A percentile compares a stretch with the other conserved stretches of the same genome.
phyloP scores from a whole-genome alignment of 768 basidiomycete species.

The Ramaria rubella region DNA sequence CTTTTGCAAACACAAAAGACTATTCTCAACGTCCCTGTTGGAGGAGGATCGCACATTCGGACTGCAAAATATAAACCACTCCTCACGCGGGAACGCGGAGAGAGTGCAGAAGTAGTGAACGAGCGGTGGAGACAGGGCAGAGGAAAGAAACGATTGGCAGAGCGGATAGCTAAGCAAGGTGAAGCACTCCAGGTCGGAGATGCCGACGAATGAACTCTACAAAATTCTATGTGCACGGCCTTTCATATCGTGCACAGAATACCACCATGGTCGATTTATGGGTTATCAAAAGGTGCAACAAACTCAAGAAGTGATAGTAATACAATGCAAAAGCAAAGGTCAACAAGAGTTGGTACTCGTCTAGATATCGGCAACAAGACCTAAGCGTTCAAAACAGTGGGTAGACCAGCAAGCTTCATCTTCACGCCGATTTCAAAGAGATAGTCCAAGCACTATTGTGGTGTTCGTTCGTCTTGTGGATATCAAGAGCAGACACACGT shows the following conservation, averaged over 20 bases:
- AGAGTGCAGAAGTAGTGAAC: conserved; percentile 67
- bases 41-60: conserved; percentile 62
- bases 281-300: not conserved
- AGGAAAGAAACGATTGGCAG: conserved; percentile 15
- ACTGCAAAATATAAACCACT: conserved; percentile 61
- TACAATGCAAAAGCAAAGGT: not conserved
- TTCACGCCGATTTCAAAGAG: conserved; percentile 84
- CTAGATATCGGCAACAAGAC: not conserved
- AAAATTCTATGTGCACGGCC: too few species aligned
- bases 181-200: not conserved
- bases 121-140: conserved; percentile 64
- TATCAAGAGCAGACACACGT: conserved; percentile 2
- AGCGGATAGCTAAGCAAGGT: not conserved
- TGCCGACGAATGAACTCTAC: not conserved
- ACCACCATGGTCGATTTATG: too few species aligned
- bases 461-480: conserved; percentile 13
- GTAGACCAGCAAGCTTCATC: conserved; percentile 62
- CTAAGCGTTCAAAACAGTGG: conserved; percentile 33
- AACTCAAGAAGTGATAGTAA: not conserved
- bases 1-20: conserved; percentile 18
- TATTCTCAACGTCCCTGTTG: conserved; percentile 52
- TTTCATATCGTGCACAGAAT: too few species aligned
- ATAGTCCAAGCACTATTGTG: conserved; percentile 74
- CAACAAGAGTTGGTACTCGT: not conserved
- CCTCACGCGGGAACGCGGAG: conserved; percentile 58